Evolutionary conservation across 1,284 basidiomycete species (phyloP).

Genomic region (Microbotryum lychnidis-dioicae): DNA sequence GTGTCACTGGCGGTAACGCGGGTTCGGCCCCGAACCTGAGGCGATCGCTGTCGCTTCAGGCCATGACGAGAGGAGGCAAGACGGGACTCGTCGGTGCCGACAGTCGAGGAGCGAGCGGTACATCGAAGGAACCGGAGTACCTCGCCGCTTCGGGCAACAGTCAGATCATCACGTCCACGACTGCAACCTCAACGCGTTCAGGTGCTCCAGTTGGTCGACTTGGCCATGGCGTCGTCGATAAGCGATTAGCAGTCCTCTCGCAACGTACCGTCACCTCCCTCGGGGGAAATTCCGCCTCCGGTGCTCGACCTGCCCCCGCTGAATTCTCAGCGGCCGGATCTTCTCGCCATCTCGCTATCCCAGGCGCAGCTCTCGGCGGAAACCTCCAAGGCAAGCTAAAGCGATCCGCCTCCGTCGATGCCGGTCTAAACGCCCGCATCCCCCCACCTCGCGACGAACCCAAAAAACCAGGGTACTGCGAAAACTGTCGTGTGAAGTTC

Average conservation of each 20-base stretch:
- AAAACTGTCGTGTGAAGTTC: constrained; percentile 88
- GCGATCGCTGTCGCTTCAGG: constrained; percentile 22
- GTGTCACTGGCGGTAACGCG: no score
- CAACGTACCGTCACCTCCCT: constrained; percentile 38
- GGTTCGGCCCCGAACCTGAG: constrained; percentile 13
- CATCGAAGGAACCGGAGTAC: constrained; percentile 44
- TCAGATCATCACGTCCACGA: constrained; percentile 80
- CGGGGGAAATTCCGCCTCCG: constrained; percentile 22
- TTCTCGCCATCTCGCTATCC: no score
- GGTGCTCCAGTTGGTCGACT: constrained; percentile 26
- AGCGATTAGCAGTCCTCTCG: constrained; percentile 34
- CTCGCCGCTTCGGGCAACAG: constrained; percentile 91
- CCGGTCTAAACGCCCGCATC: constrained; percentile 35
- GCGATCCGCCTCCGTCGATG: constrained; percentile 31
- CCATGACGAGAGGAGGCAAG: constrained; percentile 2
- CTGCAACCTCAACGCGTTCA: constrained; percentile 60
- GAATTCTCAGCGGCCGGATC: not conserved
- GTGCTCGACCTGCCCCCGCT: constrained; percentile 1
- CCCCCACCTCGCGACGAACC: constrained; percentile 48
- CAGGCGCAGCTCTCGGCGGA: no score
- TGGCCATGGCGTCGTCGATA: constrained; percentile 25
- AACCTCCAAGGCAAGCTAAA: constrained; percentile 15
- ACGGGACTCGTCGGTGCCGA: not conserved
- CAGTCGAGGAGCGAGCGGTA: constrained; percentile 1
- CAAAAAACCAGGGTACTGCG: constrained; percentile 93